phyloP scores from a whole-genome alignment of 2,329 filamentous ascomycete genomes.

The Talaromyces sp. region DNA sequence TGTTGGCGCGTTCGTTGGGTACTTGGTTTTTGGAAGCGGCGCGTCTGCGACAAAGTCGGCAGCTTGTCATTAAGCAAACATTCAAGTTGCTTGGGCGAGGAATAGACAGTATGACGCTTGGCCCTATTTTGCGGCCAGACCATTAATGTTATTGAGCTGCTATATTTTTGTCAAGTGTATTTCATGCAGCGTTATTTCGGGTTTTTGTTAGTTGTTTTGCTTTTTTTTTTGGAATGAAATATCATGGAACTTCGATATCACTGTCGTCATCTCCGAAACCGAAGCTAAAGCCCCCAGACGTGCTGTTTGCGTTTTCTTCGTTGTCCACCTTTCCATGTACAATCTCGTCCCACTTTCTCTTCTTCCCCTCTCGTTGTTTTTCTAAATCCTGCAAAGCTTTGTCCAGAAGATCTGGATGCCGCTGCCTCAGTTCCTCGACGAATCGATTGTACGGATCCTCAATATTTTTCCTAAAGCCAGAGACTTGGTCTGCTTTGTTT shows the following conservation, averaged over 20 bases:
- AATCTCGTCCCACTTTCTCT: conserved; percentile 81
- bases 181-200: not conserved
- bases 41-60: conserved; percentile 74
- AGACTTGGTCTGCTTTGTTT: conserved; percentile 79
- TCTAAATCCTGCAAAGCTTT: conserved; percentile 62
- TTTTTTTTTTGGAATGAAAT: not conserved
- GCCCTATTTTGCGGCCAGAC: not conserved
- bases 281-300: conserved; percentile 55
- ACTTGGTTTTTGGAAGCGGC: conserved; percentile 70
- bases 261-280: conserved; percentile 54
- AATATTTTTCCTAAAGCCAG: conserved; percentile 72
- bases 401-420: conserved; percentile 63
- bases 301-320: conserved; percentile 15
- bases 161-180: not conserved
- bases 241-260: conserved; percentile 45
- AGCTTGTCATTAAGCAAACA: conserved; percentile 69
- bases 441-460: conserved; percentile 71
- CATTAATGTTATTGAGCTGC: not conserved
- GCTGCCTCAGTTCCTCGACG: conserved; percentile 58
- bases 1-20: conserved; percentile 83
- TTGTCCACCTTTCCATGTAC: conserved; percentile 53
- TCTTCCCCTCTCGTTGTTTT: conserved; percentile 58
- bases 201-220: not conserved
- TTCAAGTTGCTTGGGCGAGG: not conserved
- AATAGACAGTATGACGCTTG: not conserved